A percentile compares a stretch with the other conserved stretches of the same genome.
Evolutionary conservation across 208 protist genomes (phyloP).

Genomic region (Lotmaria passim): DNA sequence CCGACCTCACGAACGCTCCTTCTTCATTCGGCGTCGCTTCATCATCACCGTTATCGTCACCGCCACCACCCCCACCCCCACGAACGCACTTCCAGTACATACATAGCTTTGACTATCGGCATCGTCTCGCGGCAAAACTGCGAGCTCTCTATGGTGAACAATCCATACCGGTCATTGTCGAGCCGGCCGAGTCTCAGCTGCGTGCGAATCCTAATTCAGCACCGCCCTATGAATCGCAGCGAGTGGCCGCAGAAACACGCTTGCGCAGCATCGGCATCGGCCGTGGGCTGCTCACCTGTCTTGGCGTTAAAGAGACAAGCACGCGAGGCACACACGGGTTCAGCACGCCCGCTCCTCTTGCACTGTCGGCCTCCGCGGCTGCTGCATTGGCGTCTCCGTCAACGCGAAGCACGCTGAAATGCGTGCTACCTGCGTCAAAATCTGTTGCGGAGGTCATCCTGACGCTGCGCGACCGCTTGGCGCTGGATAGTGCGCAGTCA

Average conservation of each 20-base stretch:
- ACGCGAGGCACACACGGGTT: neutral
- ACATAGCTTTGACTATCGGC: conserved; percentile 58
- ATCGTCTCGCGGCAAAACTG: conserved; percentile 40
- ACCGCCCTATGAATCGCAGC: neutral
- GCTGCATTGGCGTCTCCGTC: conserved; percentile 16
- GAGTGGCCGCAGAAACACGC: neutral
- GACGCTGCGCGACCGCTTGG: conserved; percentile 88
- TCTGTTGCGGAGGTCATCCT: conserved; percentile 92
- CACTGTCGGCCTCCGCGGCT: neutral
- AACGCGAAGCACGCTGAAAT: conserved; percentile 44
- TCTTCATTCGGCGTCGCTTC: neutral
- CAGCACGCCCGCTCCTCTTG: neutral
- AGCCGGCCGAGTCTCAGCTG: conserved; percentile 63
- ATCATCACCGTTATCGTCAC: neutral
- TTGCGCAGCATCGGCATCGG: neutral
- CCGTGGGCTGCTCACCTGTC: neutral
- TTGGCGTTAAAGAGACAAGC: neutral
- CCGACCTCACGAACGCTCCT: neutral
- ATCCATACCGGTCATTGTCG: conserved; percentile 90
- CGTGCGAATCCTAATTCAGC: conserved; percentile 1
- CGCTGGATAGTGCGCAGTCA: conserved; percentile 83
- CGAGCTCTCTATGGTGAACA: conserved; percentile 52
- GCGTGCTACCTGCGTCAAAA: conserved; percentile 58
- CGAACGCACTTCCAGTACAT: conserved; percentile 50
- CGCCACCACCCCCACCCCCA: conserved; percentile 12